Evolutionary conservation across 139 green algal genomes (phyloP).

Genomic region (Diplosphaera chodatii): DNA sequence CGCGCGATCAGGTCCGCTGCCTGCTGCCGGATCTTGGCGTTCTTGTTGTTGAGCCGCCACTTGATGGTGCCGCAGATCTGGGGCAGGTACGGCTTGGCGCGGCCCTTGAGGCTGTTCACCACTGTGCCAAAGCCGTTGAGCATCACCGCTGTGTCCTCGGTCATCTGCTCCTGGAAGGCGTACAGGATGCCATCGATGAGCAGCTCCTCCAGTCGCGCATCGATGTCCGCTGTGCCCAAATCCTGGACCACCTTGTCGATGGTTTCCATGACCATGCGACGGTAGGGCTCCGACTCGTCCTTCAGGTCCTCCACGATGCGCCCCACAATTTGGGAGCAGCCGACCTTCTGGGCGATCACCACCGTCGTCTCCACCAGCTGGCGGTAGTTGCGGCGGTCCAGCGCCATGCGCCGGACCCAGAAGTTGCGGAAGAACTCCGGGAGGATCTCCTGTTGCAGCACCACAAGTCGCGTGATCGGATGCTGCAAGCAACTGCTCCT

Average conservation of each 20-base stretch:
- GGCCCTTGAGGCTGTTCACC: constrained; percentile 85
- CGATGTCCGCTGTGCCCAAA: constrained; percentile 88
- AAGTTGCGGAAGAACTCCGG: constrained; percentile 97
- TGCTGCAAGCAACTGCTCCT: too few species aligned
- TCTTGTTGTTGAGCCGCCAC: constrained; percentile 99
- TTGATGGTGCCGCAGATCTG: constrained; percentile 99
- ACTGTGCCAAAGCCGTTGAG: constrained; percentile 97
- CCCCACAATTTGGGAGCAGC: constrained; percentile 80
- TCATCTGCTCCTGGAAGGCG: constrained; percentile 95
- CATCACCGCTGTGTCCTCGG: constrained; percentile 83
- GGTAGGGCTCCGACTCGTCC: constrained; percentile 97
- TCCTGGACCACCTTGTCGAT: constrained; percentile 85
- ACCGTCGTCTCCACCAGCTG: constrained; percentile 95
- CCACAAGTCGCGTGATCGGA: too few species aligned
- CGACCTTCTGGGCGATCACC: constrained; percentile 76
- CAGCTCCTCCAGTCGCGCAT: constrained; percentile 92
- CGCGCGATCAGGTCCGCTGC: constrained; percentile 93
- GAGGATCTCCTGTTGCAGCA: constrained; percentile 66
- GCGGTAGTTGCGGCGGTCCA: constrained; percentile 92
- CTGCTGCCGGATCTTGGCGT: constrained; percentile 91
- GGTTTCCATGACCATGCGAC: constrained; percentile 96
- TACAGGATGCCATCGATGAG: constrained; percentile 98
- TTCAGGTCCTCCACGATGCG: constrained; percentile 98
- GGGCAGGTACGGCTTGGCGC: constrained; percentile 93
- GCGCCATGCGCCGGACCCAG: constrained; percentile 95